Evolutionary conservation across 1,284 basidiomycete genomes (phyloP).

Genomic region (Papiliotrema fonsecae): DNA sequence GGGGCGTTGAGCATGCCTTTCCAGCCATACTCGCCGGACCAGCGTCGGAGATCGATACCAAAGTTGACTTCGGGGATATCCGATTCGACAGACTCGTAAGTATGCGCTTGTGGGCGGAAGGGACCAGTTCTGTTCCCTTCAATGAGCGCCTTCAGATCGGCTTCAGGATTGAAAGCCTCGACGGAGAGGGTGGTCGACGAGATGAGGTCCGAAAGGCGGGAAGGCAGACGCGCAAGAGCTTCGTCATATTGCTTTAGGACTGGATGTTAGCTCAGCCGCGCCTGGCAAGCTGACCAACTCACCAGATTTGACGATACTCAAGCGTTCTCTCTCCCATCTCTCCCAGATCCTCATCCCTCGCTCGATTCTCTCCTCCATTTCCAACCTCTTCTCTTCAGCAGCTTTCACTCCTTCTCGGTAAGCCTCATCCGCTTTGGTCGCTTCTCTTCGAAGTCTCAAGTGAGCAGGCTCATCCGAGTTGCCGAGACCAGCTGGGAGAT

Average conservation of each 20-base stretch:
- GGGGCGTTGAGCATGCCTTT: constrained; percentile 35
- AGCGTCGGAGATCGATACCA: constrained; percentile 78
- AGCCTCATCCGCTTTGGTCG: constrained; percentile 67
- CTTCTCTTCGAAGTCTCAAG: constrained; percentile 66
- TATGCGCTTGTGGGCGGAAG: constrained; percentile 72
- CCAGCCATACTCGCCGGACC: constrained; percentile 65
- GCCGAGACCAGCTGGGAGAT: constrained; percentile 32
- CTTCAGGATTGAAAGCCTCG: constrained; percentile 76
- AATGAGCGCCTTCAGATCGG: constrained; percentile 63
- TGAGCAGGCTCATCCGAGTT: constrained; percentile 60
- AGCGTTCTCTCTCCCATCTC: constrained; percentile 75
- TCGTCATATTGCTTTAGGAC: constrained; percentile 79
- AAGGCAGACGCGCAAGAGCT: constrained; percentile 64
- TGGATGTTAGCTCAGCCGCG: constrained; percentile 26
- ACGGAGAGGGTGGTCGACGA: constrained; percentile 69
- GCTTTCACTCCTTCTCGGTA: constrained; percentile 63
- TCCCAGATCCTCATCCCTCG: constrained; percentile 72
- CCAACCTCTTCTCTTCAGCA: constrained; percentile 71
- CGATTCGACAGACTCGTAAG: constrained; percentile 76
- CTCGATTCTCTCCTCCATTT: constrained; percentile 77
- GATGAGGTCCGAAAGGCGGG: constrained; percentile 59
- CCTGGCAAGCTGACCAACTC: constrained; percentile 14
- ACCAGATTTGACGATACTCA: constrained; percentile 78
- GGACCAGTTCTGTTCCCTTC: constrained; percentile 85
- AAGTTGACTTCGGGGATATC: constrained; percentile 79